These are phyloP conservation scores for Sporothrix dimorphospora DNA, from an alignment of 2,329 filamentous ascomycete genomes.

Conservation along the genomic window DNA sequence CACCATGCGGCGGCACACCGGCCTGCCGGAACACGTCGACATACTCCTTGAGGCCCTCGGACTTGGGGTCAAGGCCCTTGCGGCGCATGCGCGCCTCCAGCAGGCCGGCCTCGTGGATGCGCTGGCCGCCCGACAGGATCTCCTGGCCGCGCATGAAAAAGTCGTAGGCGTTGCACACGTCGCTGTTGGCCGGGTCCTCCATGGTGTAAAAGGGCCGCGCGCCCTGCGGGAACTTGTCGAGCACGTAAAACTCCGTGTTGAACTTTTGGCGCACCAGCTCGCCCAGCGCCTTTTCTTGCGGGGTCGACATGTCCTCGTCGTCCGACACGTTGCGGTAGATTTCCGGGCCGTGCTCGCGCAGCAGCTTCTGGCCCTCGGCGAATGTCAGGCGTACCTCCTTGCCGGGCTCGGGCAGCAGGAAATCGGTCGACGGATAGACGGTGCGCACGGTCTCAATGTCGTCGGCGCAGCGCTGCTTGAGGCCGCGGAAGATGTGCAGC, in stretches of 20 bases:
- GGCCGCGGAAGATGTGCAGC: conserved; percentile 77
- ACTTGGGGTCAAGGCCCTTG: conserved; percentile 79
- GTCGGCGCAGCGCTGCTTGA: conserved; percentile 66
- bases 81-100: conserved; percentile 76
- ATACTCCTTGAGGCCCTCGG: conserved; percentile 79
- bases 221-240: conserved; percentile 92
- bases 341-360: conserved; percentile 71
- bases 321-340: conserved; percentile 71
- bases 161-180: conserved; percentile 68
- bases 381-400: conserved; percentile 79
- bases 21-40: conserved; percentile 77
- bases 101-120: conserved; percentile 78
- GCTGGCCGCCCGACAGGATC: conserved; percentile 88
- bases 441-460: conserved; percentile 73
- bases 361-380: conserved; percentile 74
- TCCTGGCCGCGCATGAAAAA: conserved; percentile 94
- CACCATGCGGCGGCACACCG: conserved; percentile 84
- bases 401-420: conserved; percentile 73
- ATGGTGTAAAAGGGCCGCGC: conserved; percentile 94
- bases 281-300: conserved; percentile 87
- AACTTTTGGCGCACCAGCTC: conserved; percentile 84
- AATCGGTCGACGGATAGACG: conserved; percentile 76
- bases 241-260: conserved; percentile 92
- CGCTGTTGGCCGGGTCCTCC: conserved; percentile 68
- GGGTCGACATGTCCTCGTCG: conserved; percentile 78